Percentiles rank a stretch among this genome's conserved stretches.
phyloP scores from a whole-genome alignment of 208 protist species.

The Trypanosomatidae sp. region DNA sequence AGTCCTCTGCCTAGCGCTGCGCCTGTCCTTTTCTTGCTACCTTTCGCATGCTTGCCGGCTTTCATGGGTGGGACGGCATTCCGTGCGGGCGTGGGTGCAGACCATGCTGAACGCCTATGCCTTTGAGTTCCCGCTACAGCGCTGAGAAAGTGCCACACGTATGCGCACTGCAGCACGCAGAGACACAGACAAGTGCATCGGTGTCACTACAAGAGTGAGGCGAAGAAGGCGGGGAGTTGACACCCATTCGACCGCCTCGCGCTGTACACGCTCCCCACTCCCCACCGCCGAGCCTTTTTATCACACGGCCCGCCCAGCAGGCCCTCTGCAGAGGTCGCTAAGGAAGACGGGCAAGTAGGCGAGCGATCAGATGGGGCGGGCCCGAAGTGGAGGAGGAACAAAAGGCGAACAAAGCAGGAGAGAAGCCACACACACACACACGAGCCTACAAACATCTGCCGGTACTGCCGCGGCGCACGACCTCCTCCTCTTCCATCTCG shows the following conservation, averaged over 20 bases:
- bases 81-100: not conserved
- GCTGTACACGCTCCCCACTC: not conserved
- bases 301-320: not conserved
- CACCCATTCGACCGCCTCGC: not conserved
- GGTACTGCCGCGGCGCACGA: not conserved
- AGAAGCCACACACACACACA: not conserved
- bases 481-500: not conserved
- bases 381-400: not conserved
- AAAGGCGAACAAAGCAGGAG: not conserved
- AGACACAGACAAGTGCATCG: not conserved
- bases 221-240: not conserved
- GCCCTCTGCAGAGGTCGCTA: not conserved
- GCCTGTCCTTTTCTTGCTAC: not conserved
- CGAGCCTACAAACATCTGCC: not conserved
- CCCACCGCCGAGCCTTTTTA: not conserved
- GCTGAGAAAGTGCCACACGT: not conserved
- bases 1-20: not conserved
- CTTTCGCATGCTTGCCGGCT: not conserved
- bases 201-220: not conserved
- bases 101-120: not conserved
- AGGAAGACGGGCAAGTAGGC: not conserved
- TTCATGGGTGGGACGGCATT: not conserved
- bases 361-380: not conserved
- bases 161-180: not conserved
- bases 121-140: not conserved